Base-by-base conservation (phyloP, 345 rosid genomes). In the Crucihimalaya himalaica region DNA sequence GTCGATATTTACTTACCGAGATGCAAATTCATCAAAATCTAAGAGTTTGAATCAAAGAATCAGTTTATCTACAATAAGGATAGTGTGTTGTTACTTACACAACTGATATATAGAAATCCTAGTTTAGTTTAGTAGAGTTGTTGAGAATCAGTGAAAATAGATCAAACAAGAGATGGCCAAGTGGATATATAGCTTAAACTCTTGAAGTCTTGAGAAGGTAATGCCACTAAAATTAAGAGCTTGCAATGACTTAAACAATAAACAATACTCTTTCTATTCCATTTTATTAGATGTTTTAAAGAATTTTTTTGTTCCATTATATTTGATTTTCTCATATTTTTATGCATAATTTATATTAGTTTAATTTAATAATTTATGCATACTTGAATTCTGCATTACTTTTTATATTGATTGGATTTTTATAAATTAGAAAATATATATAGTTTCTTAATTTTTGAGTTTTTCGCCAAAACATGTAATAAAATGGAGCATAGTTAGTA, bases 101-200 rank as follows among this genome's bases (percentile, higher is more conserved):
- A 4, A 23, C 2, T 23, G 14, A 42, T 39, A 5, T 2, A 0
- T 13, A 59, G 29, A 20, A 1, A 0, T 2, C 12, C 0, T 21
- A 39, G 48, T 60, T 13, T 8, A 14, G 32, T 32, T 13, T 8
- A 14, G 32, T 32, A 39, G 19, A 60, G 65, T 37, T 39, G 48
- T 39, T 39, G 65, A 60, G 29, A 6, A 59, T 7, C 7, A 3
- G 5, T 12, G 28, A 2, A 35, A 59, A 18, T 34, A 1, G 3
- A 34, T 34, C 28, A 28, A 58, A 18, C 63, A 16, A 57, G 25
- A 19, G 16, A 34, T 34, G 43, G 9, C 16, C n/a, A 57, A 0
- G 0, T 56, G 15, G 4, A 16, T 0, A 5, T 0, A 5, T 19
- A 57, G 9, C 6, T 3, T 1, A 32, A 57, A 8, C 0, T 0